phyloP scores from a whole-genome alignment of 1,284 basidiomycete species.

The Naganishia albida region DNA sequence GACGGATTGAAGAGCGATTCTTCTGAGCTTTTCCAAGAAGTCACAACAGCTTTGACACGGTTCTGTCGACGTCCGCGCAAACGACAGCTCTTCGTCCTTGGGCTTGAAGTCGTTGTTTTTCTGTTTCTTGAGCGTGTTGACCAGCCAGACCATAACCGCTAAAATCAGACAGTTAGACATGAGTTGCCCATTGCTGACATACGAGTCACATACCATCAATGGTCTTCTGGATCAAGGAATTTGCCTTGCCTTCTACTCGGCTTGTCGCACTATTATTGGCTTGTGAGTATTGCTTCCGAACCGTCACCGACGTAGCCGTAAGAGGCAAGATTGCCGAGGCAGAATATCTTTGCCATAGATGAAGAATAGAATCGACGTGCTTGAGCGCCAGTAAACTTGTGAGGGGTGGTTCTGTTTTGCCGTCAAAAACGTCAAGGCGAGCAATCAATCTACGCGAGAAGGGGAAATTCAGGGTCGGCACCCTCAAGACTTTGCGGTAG shows the following conservation, averaged over 20 bases:
- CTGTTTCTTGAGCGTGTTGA: conserved; percentile 78
- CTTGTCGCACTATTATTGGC: conserved; percentile 90
- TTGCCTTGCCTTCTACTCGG: conserved; percentile 82
- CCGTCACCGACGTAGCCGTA: conserved; percentile 78
- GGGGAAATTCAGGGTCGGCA: neutral
- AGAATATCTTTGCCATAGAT: conserved; percentile 96
- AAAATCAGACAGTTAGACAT: conserved; percentile 53
- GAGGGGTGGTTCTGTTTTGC: conserved; percentile 78
- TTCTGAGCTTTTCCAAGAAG: conserved; percentile 75
- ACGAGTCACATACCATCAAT: conserved; percentile 67
- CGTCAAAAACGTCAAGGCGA: conserved; percentile 74
- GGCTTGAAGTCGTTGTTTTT: conserved; percentile 97
- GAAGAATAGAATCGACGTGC: conserved; percentile 82
- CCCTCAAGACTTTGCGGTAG: neutral
- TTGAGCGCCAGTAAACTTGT: conserved; percentile 68
- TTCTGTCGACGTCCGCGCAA: conserved; percentile 92
- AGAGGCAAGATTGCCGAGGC: conserved; percentile 88
- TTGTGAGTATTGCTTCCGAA: conserved; percentile 87
- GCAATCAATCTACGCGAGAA: conserved; percentile 54
- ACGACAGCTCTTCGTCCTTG: conserved; percentile 89
- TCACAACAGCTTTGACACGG: conserved; percentile 89
- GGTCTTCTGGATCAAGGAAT: conserved; percentile 77
- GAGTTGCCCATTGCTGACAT: no score
- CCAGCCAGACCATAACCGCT: conserved; percentile 63
- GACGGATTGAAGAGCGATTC: conserved; percentile 69